Conservation (phyloP, 2,329 filamentous ascomycete genomes). For the Aspergillus fumigatiaffinis region DNA sequence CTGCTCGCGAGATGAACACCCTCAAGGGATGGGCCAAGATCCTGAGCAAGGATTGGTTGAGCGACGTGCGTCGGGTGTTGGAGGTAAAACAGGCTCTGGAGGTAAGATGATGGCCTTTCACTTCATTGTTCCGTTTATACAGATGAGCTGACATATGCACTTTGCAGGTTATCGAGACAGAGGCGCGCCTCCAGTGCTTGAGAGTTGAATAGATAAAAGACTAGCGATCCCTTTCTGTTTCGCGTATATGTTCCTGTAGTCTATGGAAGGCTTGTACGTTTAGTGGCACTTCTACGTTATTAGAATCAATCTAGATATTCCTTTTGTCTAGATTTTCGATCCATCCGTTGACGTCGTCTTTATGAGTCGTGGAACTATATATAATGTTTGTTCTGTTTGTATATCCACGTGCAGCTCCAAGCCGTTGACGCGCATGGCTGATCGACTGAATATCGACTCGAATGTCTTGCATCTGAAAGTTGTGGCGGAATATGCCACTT, state of each 20-base stretch:
- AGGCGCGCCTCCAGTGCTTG: conserved; percentile 83
- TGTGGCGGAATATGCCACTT: background rate
- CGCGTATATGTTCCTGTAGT: conserved; percentile 29
- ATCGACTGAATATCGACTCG: background rate
- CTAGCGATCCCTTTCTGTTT: conserved; percentile 24
- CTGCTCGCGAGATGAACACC: conserved; percentile 91
- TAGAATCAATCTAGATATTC: conserved; percentile 38
- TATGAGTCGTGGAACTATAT: background rate
- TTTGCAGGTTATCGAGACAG: conserved; percentile 75
- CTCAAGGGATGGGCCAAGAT: conserved; percentile 94
- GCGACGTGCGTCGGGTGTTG: conserved; percentile 83
- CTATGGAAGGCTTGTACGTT: conserved; percentile 36
- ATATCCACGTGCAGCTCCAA: conserved; percentile 7
- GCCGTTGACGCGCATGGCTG: background rate
- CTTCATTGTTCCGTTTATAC: background rate
- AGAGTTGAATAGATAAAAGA: conserved; percentile 62
- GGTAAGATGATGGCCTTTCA: conserved; percentile 53
- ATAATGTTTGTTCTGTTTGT: conserved; percentile 22
- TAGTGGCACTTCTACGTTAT: conserved; percentile 33
- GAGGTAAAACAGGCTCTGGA: conserved; percentile 96
- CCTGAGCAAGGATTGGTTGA: conserved; percentile 88
- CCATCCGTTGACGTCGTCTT: background rate
- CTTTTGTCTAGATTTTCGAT: conserved; percentile 7
- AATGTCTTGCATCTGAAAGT: background rate
- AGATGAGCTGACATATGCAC: conserved; percentile 13